Base-by-base conservation (phyloP, 768 basidiomycete genomes). In the Tricholoma terreum region DNA sequence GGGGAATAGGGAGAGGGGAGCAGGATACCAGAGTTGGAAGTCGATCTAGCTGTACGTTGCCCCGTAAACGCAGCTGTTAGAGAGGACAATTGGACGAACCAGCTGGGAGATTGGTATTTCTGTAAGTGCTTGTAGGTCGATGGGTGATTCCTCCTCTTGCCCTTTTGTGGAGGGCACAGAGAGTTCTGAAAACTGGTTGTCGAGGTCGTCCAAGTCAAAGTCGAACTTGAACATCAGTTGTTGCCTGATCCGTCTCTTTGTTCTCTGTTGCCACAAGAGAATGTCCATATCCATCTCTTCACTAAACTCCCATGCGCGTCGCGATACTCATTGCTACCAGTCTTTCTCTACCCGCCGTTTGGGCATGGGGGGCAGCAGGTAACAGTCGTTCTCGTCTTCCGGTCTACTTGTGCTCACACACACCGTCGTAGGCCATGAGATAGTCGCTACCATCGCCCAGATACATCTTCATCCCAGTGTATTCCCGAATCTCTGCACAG, bases 401-500 rank as follows among this genome's bases (percentile, higher is more conserved):
- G 31, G 19, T n/a, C 30, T 43, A 48, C 19, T 8, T 21, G 31
- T 15, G 12, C 49, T 38, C 38, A 45, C 34, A 21, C 38, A 14
- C 35, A 27, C 42, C 5, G 33, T 46, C 35, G 22, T 59, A 85
- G 93, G 95, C 3, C 95, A 98, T 64, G 90, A 97, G 75, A 87
- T 97, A 31, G 84, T 93, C 5, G 95, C 94, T 1, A 96, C 94
- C 4, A 90, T 98, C 56, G 96, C 96, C 1, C 90, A 98, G 69
- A 92, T 95, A 58, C 85, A 97, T 69, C 81, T 98, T 2, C 83
- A 92, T 68, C 90, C 91, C 0, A 75, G 74, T 2, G 86, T 88
- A 4, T 77, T 87, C 38, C 78, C 83, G 2, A 79, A 77, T 31
- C 73, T 97, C 54, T 91, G 89, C 61, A 70, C 75, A 27, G 86